These are phyloP conservation scores for Suhomyces bokatorum DNA, from an alignment of 1,139 yeast species.

Conservation along the genomic window DNA sequence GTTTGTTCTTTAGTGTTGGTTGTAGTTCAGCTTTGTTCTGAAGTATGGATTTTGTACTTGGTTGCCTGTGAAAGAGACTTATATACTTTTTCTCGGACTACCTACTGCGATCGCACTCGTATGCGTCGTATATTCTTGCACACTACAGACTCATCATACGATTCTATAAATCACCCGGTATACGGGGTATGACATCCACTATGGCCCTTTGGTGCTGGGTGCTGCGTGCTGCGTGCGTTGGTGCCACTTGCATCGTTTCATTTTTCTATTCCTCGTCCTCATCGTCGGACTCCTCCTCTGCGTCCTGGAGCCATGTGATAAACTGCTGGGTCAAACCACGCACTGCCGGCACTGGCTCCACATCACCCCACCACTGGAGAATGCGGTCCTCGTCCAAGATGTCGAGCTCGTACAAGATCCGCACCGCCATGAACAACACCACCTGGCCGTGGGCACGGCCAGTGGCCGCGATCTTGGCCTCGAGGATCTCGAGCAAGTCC, in stretches of 20 bases:
- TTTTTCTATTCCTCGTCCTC: conserved; percentile 18
- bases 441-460: conserved; percentile 43
- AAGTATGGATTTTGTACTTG: no score
- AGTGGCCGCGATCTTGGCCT: conserved; percentile 42
- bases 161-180: conserved; percentile 10
- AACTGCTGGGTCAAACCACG: conserved; percentile 66
- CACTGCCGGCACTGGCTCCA: conserved; percentile 44
- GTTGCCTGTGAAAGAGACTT: no score
- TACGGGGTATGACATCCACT: no score
- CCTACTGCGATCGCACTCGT: not conserved
- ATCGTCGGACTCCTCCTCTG: conserved; percentile 74
- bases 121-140: conserved; percentile 11
- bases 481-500: conserved; percentile 66
- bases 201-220: no score
- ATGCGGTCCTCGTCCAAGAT: conserved; percentile 80
- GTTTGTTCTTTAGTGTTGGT: no score
- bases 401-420: conserved; percentile 75
- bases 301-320: conserved; percentile 84
- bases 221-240: no score
- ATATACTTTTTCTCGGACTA: not conserved
- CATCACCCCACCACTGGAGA: conserved; percentile 74
- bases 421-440: conserved; percentile 63
- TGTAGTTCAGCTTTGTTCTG: no score
- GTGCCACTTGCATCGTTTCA: no score
- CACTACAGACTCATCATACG: conserved; percentile 6